Evolutionary conservation across 805 yeast species (phyloP).

Genomic region (Starmerella apis): DNA sequence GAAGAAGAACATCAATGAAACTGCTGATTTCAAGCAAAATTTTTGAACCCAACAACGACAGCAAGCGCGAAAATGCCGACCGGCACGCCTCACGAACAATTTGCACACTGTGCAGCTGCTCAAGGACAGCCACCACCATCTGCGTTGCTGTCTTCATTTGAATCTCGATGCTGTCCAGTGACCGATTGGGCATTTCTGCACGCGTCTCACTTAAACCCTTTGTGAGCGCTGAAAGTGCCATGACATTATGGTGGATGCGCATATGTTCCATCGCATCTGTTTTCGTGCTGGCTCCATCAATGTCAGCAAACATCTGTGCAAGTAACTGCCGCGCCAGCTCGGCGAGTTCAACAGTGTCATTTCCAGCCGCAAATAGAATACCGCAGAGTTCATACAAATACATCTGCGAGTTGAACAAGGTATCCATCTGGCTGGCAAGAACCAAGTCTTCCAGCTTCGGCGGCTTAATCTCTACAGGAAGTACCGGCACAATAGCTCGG

Average conservation of each 20-base stretch:
- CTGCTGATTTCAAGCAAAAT: slow-evolving; percentile 49
- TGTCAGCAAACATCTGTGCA: slow-evolving; percentile 17
- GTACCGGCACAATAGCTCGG: slow-evolving; percentile 48
- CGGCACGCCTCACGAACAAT: slow-evolving; percentile 74
- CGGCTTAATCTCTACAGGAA: slow-evolving; percentile 51
- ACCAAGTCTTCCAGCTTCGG: slow-evolving; percentile 28
- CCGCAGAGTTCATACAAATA: slow-evolving; percentile 83
- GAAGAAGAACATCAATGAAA: slow-evolving; percentile 57
- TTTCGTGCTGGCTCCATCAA: slow-evolving; percentile 32
- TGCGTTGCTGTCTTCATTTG: slow-evolving; percentile 63
- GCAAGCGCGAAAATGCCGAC: slow-evolving; percentile 76
- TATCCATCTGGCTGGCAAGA: slow-evolving; percentile 34
- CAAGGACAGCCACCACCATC: slow-evolving; percentile 73
- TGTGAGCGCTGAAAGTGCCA: slow-evolving; percentile 83
- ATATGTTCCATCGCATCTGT: slow-evolving; percentile 28
- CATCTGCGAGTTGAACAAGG: slow-evolving; percentile 64
- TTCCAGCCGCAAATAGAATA: slow-evolving; percentile 50
- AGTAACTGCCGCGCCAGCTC: slow-evolving; percentile 20
- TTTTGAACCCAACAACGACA: slow-evolving; percentile 54
- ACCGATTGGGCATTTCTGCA: slow-evolving; percentile 10
- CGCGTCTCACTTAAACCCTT: slow-evolving; percentile 60
- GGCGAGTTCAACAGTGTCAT: slow-evolving; percentile 30
- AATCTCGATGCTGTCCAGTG: slow-evolving; percentile 32
- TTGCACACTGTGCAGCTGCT: slow-evolving; percentile 55
- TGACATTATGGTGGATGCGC: slow-evolving; percentile 74